A percentile compares a stretch with the other conserved stretches of the same genome.
Evolutionary conservation across 192 early-diverging fungal genomes (phyloP).

Genomic region (Entomortierella beljakovae): DNA sequence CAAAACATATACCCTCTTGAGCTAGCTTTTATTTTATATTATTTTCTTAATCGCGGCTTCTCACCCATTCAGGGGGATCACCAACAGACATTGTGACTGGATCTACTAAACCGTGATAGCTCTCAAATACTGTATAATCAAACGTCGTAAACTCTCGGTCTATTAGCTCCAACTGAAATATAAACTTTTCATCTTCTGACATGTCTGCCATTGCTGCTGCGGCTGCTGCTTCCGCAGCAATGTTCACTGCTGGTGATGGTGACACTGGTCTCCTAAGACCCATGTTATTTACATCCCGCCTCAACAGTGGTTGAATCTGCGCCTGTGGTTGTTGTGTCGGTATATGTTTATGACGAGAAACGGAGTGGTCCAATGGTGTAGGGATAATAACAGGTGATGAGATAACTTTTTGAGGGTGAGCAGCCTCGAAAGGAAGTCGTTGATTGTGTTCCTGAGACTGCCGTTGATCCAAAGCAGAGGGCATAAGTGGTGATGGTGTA

Average conservation of each 20-base stretch:
- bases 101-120: constrained; percentile 76
- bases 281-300: not conserved
- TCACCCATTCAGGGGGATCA: constrained; percentile 78
- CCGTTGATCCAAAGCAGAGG: not conserved
- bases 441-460: not conserved
- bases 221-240: constrained; percentile 31
- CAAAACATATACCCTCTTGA: not conserved
- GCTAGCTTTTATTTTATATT: not conserved
- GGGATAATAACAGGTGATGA: constrained; percentile 44
- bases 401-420: constrained; percentile 23
- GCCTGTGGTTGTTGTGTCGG: constrained; percentile 21
- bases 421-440: constrained; percentile 30
- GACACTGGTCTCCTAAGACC: constrained; percentile 8
- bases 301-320: not conserved
- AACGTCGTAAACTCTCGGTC: constrained; percentile 83
- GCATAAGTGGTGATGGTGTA: not conserved
- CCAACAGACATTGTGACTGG: constrained; percentile 70
- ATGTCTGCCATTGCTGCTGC: constrained; percentile 23
- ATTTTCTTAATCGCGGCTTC: constrained; percentile 27
- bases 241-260: constrained; percentile 30
- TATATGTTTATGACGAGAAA: constrained; percentile 33
- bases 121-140: constrained; percentile 87
- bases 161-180: constrained; percentile 62
- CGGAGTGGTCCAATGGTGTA: constrained; percentile 31
- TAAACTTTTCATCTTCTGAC: constrained; percentile 20